Evolutionary conservation across 306 rosid genomes (phyloP).

Genomic region (Gillenia trifoliata): DNA sequence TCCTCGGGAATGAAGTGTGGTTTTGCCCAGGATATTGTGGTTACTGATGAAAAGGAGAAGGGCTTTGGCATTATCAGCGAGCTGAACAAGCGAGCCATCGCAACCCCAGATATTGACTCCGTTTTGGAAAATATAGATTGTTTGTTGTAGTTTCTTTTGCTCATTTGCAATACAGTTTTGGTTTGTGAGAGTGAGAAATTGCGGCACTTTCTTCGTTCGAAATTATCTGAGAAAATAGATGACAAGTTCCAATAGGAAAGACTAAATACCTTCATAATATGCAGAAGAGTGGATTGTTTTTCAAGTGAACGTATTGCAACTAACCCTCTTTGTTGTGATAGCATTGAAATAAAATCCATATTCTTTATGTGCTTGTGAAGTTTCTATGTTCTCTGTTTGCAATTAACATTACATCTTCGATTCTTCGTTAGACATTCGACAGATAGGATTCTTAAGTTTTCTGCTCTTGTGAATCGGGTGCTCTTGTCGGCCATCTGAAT

Average conservation of each 20-base stretch:
- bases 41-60: slow-evolving; percentile 56
- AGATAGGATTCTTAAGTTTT: too few species aligned
- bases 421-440: too few species aligned
- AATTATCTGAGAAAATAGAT: background rate
- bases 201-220: background rate
- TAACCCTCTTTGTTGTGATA: background rate
- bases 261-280: background rate
- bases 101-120: slow-evolving; percentile 63
- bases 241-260: slow-evolving; percentile 5
- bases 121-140: slow-evolving; percentile 34
- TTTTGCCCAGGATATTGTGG: slow-evolving; percentile 64
- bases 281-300: background rate
- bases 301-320: background rate
- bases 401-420: too few species aligned
- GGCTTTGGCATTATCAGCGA: slow-evolving; percentile 55
- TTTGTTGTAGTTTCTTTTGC: slow-evolving; percentile 31
- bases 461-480: too few species aligned
- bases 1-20: slow-evolving; percentile 62
- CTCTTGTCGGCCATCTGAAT: too few species aligned
- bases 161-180: slow-evolving; percentile 15
- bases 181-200: background rate
- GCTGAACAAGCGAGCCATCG: slow-evolving; percentile 50
- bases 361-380: background rate
- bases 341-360: background rate
- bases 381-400: background rate